Base-by-base conservation (phyloP, 2,329 filamentous ascomycete species). In the Claviceps fusiformis region DNA sequence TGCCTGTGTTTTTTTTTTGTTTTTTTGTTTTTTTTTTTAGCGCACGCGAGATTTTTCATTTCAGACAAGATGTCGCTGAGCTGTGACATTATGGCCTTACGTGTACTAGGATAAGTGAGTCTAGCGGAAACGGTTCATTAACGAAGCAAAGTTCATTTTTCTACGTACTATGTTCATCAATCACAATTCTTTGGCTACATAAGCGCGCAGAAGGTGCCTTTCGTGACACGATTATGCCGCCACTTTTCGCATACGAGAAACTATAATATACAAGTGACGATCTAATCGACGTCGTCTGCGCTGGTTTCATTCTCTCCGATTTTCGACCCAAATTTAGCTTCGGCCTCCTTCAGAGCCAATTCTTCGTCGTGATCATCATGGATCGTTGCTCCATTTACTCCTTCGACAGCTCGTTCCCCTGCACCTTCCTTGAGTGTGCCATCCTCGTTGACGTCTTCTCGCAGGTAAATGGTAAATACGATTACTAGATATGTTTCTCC, bases 401-500 rank as follows among this genome's bases (percentile, higher is more conserved):
- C 54, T 48, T 61, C 61, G 0, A 57, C 55, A 5, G 58, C 57
- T 10, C 60, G 65, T 45, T 69, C 65, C 19, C 64, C 67, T 0
- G 71, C 70, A 0, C 67, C 68, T 13, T 62, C 60, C 61, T 79
- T 82, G 9, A 83, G 64, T 1, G 73, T 74, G 1, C 80, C 81
- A 52, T 82, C 74, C 57, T 82, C 78, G 59, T 81, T 76, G 39
- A 84, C 71, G 58, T 86, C 76, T 50, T 87, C 83, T 55, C 81
- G 83, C 9, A 85, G 78, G 57, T 93, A 77, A 4, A 96, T 74
- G 19, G 84, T 86, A 67, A 97, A 92, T 5, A 89, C 71, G 17
- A 97, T 75, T 49, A 92, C 88, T 35, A 95, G 81, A 62, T 95
- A 88, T 17, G 88, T 78, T 39, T 87, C 79, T 50, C 80, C 80